Base-by-base conservation (phyloP, 1,139 yeast species). In the Yamadazyma songkhlaensis region DNA sequence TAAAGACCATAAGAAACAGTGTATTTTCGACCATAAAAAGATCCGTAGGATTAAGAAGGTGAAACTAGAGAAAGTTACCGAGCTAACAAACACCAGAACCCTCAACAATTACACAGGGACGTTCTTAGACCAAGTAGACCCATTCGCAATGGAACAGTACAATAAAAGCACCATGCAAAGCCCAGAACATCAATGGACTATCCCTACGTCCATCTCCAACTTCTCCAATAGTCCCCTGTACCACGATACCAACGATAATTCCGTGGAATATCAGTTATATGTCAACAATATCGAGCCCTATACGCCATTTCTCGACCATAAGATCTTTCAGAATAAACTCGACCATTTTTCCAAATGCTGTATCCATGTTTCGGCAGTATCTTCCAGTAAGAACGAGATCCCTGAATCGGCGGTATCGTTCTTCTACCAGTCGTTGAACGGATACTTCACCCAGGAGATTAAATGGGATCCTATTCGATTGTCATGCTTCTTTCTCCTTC, bases 11-110 rank as follows among this genome's bases (percentile, higher is more conserved):
- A 36, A 41, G 13, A 33, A 45, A 20, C 47, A 45, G 33, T 54
- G 58, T 40, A 29, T 45, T 1, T 54, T 53, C 33, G 58, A 44
- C 28, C 59, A 54, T 39, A 54, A 52, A 27, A 36, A 33, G 9
- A 37, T 47, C n/a, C n/a, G 6, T 14, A 30, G 20, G 15, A 20
- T 9, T 12, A 9, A 25, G 17, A 32, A 24, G 22, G 27, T 25
- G 4, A 27, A 27, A 15, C 5, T 9, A 4, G 13, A 28, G 21
- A 30, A 30, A 30, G 23, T 30, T 11, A 30, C 13, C 6, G 32
- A 23, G 9, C 21, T 30, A 14, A 30, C 32, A 7, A 24, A 10
- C 14, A 37, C 37, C n/a, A 42, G 39, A 31, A 42, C 41, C 23
- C 35, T 47, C 13, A 38, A 45, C 2, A 41, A 39, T 27, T 48